Evolutionary conservation across 768 basidiomycete genomes (phyloP).

Genomic region (Suillus bovinus): DNA sequence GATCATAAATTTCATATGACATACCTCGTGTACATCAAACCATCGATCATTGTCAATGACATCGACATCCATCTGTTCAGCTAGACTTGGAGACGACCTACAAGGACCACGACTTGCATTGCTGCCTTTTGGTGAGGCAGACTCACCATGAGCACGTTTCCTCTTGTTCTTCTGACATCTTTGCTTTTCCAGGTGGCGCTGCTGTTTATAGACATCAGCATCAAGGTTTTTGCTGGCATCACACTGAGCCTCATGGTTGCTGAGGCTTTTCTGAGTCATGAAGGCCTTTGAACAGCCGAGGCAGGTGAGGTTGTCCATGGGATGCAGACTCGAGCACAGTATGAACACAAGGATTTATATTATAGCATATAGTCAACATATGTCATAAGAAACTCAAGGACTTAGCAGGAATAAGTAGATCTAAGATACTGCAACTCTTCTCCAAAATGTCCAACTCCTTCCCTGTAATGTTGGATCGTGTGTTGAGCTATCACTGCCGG

Average conservation of each 20-base stretch:
- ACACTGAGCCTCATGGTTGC: constrained; percentile 1
- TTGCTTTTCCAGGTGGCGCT: not conserved
- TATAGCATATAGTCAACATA: not conserved
- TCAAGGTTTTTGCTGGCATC: not conserved
- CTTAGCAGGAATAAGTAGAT: not conserved
- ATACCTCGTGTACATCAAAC: not conserved
- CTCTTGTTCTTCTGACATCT: not conserved
- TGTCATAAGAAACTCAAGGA: not conserved
- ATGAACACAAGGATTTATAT: not conserved
- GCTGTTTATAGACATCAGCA: constrained; percentile 5
- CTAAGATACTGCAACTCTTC: not conserved
- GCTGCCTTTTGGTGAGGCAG: no score
- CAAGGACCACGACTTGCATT: no score
- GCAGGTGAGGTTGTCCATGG: constrained; percentile 5
- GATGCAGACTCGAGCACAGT: not conserved
- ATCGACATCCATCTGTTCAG: not conserved
- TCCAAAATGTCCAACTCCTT: no score
- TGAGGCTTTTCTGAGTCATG: not conserved
- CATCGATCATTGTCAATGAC: not conserved
- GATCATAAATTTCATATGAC: not conserved
- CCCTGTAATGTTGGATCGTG: no score
- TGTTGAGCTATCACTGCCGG: no score
- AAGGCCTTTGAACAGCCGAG: constrained; percentile 5
- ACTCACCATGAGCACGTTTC: not conserved
- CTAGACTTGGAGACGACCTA: no score